These are phyloP conservation scores for Eleusine coracana DNA, from an alignment of 176 grass and related monocot genomes.

Conservation along the genomic window DNA sequence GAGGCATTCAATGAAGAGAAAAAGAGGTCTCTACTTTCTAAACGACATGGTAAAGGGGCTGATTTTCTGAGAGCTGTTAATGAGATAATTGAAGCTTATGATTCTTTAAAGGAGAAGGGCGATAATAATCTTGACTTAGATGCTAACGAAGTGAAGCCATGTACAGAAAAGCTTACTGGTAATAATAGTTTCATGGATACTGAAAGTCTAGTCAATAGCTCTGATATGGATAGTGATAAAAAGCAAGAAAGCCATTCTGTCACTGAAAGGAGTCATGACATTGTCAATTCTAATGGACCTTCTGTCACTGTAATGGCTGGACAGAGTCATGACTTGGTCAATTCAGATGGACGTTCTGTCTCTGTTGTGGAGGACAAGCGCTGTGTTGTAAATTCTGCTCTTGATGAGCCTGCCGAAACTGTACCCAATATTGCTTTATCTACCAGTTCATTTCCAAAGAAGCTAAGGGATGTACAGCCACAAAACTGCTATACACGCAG, in stretches of 20 bases:
- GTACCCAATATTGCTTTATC: constrained; percentile 53
- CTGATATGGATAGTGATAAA: constrained; percentile 35
- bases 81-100: constrained; percentile 88
- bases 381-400: constrained; percentile 60
- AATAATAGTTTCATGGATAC: constrained; percentile 35
- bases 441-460: constrained; percentile 56
- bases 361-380: constrained; percentile 25
- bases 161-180: constrained; percentile 37
- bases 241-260: constrained; percentile 36
- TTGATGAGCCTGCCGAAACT: constrained; percentile 63
- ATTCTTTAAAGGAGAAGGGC: constrained; percentile 72
- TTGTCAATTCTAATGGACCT: constrained; percentile 45
- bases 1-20: constrained; percentile 98
- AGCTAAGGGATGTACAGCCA: constrained; percentile 50
- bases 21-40: constrained; percentile 77
- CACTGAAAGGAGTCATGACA: constrained; percentile 17
- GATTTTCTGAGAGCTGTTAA: constrained; percentile 94
- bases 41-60: constrained; percentile 87
- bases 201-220: constrained; percentile 42
- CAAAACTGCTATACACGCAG: constrained; percentile 61
- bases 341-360: constrained; percentile 45
- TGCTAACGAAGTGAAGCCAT: constrained; percentile 40
- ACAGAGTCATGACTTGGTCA: constrained; percentile 25
- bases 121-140: constrained; percentile 41
- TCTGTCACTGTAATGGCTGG: constrained; percentile 29